Evolutionary conservation across 306 rosid genomes (phyloP).

Genomic region (Macrotyloma uniflorum): DNA sequence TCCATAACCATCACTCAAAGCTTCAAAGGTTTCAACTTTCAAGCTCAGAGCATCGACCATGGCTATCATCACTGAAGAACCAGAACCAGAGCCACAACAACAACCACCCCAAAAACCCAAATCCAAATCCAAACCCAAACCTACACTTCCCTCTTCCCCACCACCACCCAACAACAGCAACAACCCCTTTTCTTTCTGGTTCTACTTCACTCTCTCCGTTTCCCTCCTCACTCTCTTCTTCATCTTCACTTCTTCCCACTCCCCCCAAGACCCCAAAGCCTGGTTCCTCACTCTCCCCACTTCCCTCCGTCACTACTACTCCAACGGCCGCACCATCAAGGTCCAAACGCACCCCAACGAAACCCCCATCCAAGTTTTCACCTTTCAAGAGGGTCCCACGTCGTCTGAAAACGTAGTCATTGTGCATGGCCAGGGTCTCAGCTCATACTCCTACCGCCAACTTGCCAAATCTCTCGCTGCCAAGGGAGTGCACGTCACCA

Average conservation of each 20-base stretch:
- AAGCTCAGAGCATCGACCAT: slow-evolving; percentile 35
- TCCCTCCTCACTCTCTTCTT: slow-evolving; percentile 60
- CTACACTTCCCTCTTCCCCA: neutral
- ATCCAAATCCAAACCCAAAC: slow-evolving; percentile 36
- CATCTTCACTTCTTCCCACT: slow-evolving; percentile 53
- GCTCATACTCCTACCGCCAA: slow-evolving; percentile 70
- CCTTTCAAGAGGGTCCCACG: slow-evolving; percentile 50
- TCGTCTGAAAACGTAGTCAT: slow-evolving; percentile 61
- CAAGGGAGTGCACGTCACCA: slow-evolving; percentile 59
- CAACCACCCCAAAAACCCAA: neutral
- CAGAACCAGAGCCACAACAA: slow-evolving; percentile 26
- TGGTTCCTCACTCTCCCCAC: slow-evolving; percentile 78
- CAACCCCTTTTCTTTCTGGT: slow-evolving; percentile 79
- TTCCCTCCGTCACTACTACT: slow-evolving; percentile 75
- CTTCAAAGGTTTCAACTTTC: neutral
- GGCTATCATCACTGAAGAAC: slow-evolving; percentile 76
- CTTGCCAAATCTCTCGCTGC: slow-evolving; percentile 48
- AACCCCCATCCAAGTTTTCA: slow-evolving; percentile 67
- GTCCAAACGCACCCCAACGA: slow-evolving; percentile 61
- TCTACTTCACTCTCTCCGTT: slow-evolving; percentile 71
- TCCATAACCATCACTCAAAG: neutral
- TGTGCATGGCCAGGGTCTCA: slow-evolving; percentile 74
- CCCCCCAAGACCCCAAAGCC: slow-evolving; percentile 66
- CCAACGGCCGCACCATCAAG: slow-evolving; percentile 76
- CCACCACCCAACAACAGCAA: neutral